Base-by-base conservation (phyloP, 2,329 filamentous ascomycete genomes). In the Botryotinia convoluta region DNA sequence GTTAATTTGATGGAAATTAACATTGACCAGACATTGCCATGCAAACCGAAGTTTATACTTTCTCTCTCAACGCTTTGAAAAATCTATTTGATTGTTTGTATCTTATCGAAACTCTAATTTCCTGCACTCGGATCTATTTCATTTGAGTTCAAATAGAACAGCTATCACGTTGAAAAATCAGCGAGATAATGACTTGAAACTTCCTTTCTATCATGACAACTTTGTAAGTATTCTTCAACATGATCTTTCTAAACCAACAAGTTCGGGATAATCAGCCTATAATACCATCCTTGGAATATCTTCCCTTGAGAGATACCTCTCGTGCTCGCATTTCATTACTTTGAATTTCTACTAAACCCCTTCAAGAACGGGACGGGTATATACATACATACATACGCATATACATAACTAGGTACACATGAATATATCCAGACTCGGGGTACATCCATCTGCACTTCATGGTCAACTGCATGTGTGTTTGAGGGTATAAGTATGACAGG, bases 61-160 rank as follows among this genome's bases (percentile, higher is more conserved):
- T 51, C 9, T 12, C 2, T 12, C 26, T 2, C 48, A 51, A 14
- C 48, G 48, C 1, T 51, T n/a, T 2, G 12, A 5, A 51, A 51
- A 51, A 10, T n/a, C 12, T 51, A 51, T 51, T 51, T 51, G 12
- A 51, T 51, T n/a, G 5, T 4, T 7, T 9, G 45, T 2, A 12
- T 26, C 45, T 26, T 26, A 26, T 51, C 22, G 3, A 51, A 51
- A 51, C 48, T 54, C 26, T 54, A 54, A 54, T 1, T 54, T 51
- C 4, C 45, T 4, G 10, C 45, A 4, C 22, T 5, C 45, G 1
- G 1, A 51, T 26, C 22, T 0, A 5, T 1, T 51, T 51, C 1
- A 14, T 26, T 51, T 26, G 22, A 51, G 9, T 26, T 51, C 4
- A 16, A 42, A 42, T 42, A 20, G 18, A 7, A n/a, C 9, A 3